These are phyloP conservation scores for Cercospora sesami DNA, from an alignment of 2,329 filamentous ascomycete genomes.

Conservation along the genomic window DNA sequence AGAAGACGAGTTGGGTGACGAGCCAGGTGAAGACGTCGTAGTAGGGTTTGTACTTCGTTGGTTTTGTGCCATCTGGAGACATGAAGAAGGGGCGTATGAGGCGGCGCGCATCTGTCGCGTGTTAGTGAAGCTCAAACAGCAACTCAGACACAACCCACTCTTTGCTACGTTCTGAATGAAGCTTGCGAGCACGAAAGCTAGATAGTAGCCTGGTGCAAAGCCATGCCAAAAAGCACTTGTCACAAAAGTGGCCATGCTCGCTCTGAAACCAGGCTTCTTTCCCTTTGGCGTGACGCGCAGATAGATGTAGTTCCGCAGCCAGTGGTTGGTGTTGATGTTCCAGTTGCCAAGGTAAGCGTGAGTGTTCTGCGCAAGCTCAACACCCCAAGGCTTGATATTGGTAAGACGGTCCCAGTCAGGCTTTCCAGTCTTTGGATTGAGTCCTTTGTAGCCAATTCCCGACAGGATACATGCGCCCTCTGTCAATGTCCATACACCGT, in stretches of 20 bases:
- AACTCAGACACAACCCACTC: constrained; percentile 59
- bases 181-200: constrained; percentile 84
- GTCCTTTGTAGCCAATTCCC: constrained; percentile 89
- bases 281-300: constrained; percentile 91
- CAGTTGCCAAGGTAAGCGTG: constrained; percentile 86
- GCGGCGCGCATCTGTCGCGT: constrained; percentile 73
- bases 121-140: constrained; percentile 9
- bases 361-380: constrained; percentile 92
- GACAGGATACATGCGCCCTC: constrained; percentile 93
- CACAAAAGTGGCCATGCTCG: constrained; percentile 87
- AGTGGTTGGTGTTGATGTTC: constrained; percentile 99
- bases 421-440: constrained; percentile 80
- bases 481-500: constrained; percentile 90
- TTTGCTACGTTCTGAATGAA: constrained; percentile 93
- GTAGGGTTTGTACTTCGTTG: constrained; percentile 72
- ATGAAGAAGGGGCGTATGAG: constrained; percentile 91
- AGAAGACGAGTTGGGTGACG: constrained; percentile 77
- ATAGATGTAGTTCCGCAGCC: constrained; percentile 95
- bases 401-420: constrained; percentile 86
- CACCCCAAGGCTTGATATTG: constrained; percentile 81
- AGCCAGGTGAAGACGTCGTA: constrained; percentile 80
- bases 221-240: constrained; percentile 98
- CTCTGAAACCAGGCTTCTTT: constrained; percentile 93
- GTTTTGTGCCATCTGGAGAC: constrained; percentile 68
- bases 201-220: constrained; percentile 95